Conservation (phyloP, 2,329 filamentous ascomycete species). For the Metarhizium rileyi region DNA sequence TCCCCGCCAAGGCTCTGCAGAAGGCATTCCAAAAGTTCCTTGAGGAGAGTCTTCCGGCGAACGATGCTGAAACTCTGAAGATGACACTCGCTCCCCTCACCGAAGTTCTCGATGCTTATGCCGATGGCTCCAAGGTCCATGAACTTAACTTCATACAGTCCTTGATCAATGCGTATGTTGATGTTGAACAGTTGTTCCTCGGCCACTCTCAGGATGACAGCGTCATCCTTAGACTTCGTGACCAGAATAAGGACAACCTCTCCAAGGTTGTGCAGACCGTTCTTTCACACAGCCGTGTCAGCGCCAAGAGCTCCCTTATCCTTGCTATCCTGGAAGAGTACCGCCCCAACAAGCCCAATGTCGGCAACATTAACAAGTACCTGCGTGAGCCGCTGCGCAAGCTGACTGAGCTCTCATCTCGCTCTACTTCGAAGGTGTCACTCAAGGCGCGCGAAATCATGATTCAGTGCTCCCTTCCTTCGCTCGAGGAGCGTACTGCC, state of each 20-base stretch:
- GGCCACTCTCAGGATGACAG: constrained; percentile 86
- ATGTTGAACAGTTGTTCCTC: constrained; percentile 80
- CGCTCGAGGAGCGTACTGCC: constrained; percentile 82
- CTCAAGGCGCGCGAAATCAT: constrained; percentile 95
- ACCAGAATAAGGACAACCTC: constrained; percentile 92
- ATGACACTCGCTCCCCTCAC: constrained; percentile 64
- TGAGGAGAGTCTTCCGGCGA: constrained; percentile 68
- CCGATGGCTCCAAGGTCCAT: constrained; percentile 80
- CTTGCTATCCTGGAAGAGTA: constrained; percentile 90
- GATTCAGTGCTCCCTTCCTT: constrained; percentile 94
- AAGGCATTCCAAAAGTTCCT: constrained; percentile 84
- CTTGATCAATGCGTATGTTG: constrained; percentile 72
- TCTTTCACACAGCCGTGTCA: constrained; percentile 86
- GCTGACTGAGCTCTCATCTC: constrained; percentile 76
- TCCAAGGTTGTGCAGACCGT: constrained; percentile 77
- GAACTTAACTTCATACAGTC: constrained; percentile 75
- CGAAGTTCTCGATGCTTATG: constrained; percentile 69
- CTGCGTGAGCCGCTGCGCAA: constrained; percentile 74
- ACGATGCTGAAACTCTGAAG: constrained; percentile 66
- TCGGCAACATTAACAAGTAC: constrained; percentile 80
- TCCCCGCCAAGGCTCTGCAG: constrained; percentile 78
- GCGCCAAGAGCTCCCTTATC: constrained; percentile 87
- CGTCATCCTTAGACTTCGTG: constrained; percentile 84
- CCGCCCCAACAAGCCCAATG: constrained; percentile 84
- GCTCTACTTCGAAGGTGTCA: constrained; percentile 83